Percentiles rank a stretch among this genome's conserved stretches.
Conservation (phyloP, 768 basidiomycete genomes). For the Neoboletus magnificus region DNA sequence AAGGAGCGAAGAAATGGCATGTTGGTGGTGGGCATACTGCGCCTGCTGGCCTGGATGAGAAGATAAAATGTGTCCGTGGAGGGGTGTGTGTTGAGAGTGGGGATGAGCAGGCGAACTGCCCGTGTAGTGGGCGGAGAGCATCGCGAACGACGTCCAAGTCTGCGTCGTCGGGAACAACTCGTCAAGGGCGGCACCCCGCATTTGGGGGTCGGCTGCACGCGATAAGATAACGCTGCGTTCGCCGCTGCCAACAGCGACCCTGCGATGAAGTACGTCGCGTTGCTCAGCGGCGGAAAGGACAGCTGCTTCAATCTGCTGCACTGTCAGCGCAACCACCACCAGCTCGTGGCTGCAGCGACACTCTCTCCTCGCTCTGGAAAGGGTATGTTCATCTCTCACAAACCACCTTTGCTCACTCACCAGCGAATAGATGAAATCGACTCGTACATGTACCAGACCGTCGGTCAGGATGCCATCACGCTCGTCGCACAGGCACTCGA, state of each 20-base stretch:
- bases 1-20: slow-evolving; percentile 32
- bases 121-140: slow-evolving; percentile 65
- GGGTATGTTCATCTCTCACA: slow-evolving; percentile 46
- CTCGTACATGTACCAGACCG: slow-evolving; percentile 98
- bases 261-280: slow-evolving; percentile 85
- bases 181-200: slow-evolving; percentile 5
- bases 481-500: slow-evolving; percentile 81
- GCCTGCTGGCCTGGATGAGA: slow-evolving; percentile 21
- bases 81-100: slow-evolving; percentile 27
- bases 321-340: slow-evolving; percentile 81
- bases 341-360: slow-evolving; percentile 85
- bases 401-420: slow-evolving; percentile 1
- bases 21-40: slow-evolving; percentile 22
- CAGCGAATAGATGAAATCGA: slow-evolving; percentile 85
- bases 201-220: slow-evolving; percentile 18
- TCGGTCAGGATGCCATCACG: slow-evolving; percentile 91
- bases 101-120: slow-evolving; percentile 18
- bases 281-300: slow-evolving; percentile 98
- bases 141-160: slow-evolving; percentile 30
- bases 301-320: slow-evolving; percentile 94
- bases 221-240: slow-evolving; percentile 16
- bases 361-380: slow-evolving; percentile 80
- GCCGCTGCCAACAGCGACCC: not conserved
- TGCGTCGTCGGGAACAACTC: not conserved
- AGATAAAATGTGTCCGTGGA: slow-evolving; percentile 24